Conservation (phyloP, 805 yeast species). For the Candida piceae region DNA sequence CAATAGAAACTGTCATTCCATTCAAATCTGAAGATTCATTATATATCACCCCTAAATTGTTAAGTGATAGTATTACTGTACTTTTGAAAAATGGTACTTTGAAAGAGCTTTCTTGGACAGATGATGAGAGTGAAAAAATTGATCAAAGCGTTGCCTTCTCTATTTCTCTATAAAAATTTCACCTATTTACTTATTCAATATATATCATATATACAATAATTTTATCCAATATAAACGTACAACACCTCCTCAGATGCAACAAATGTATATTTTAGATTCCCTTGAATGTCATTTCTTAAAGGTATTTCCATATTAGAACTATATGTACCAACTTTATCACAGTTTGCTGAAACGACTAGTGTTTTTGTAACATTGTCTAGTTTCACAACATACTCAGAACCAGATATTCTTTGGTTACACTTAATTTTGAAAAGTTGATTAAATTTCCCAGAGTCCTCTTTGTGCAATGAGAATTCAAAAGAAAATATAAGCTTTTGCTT, state of each 20-base stretch:
- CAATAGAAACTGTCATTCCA: no score
- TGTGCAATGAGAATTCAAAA: constrained; percentile 1
- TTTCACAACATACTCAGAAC: constrained; percentile 30
- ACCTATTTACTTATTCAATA: neutral
- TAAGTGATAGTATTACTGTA: no score
- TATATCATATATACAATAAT: neutral
- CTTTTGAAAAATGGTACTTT: no score
- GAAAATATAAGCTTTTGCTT: constrained; percentile 14
- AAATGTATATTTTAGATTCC: constrained; percentile 5
- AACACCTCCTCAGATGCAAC: constrained; percentile 2
- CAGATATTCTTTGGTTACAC: constrained; percentile 26
- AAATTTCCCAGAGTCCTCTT: constrained; percentile 18
- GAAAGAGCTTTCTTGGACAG: no score
- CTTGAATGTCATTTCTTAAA: constrained; percentile 4
- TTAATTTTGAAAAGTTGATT: constrained; percentile 14
- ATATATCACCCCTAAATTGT: no score
- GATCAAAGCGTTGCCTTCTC: no score
- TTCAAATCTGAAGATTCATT: no score
- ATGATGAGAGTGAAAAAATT: no score
- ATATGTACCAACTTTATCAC: constrained; percentile 20
- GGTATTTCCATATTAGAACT: constrained; percentile 25
- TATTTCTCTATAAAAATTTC: no score
- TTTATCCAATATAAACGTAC: constrained; percentile 9
- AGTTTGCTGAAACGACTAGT: constrained; percentile 28
- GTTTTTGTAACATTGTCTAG: constrained; percentile 26